Evolutionary conservation across 306 rosid genomes (phyloP), one percentile per base, ranked within the genome.

Genomic region (Prunus padus): DNA sequence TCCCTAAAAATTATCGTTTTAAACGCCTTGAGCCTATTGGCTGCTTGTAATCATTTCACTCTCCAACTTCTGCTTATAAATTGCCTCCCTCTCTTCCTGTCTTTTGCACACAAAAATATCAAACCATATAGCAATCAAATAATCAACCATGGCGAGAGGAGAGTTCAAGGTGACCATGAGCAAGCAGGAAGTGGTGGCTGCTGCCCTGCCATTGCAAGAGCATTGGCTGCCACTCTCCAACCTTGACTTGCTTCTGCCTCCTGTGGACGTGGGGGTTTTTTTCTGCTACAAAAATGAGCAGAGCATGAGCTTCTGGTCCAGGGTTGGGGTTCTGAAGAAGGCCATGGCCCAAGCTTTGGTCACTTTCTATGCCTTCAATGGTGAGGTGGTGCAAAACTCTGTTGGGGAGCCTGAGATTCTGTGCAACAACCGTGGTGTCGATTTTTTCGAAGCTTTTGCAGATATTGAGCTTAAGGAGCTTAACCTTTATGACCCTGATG

Each of bases 371-470:
- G 90, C 83, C 20, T 79, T 93, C 5, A 87, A 88, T 0, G 96
- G 94, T 1, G 98, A 93, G 78, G 80, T 93, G 51, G 91, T 88
- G 46, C 2, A 12, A 0, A 93, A 86, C 82, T 52, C 79, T 0
- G 57, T 26, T 2, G 92, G 89, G 7, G 96, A 90, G 78, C 98
- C 96, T 0, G 98, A 93, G 80, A 52, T 90, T 25, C 87, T 80
- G 2, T 93, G 96, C 74, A 87, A 88, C 77, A 90, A 93, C 61
- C 88, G 90, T n/a, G 96, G 96, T 8, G 98, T 90, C n/a, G 91
- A 86, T 60, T 93, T 90, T 68, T 57, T 82, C 14, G 92, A 88
- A 80, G 98, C 91, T 20, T 85, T 28, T 40, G 92, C 92, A 0
- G 91, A 89, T 8, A 67, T 89, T 11, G 90, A 88, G 61, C 88